Base-by-base conservation (phyloP, 768 basidiomycete species). In the Sistotremastrum niveocremeum region DNA sequence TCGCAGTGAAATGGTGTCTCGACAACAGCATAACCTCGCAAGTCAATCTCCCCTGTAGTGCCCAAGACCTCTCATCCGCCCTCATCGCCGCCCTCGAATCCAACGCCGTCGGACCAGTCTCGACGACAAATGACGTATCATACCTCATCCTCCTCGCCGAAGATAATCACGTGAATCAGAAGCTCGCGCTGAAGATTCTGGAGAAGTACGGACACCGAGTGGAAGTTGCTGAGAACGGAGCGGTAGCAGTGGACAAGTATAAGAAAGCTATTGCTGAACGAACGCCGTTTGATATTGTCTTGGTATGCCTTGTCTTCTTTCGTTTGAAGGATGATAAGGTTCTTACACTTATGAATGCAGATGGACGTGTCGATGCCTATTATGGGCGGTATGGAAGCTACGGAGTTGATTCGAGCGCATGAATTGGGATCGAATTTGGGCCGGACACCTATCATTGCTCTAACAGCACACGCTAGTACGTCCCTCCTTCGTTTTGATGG, bases 321-420 rank as follows among this genome's bases (percentile, higher is more conserved):
- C 40, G 4, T 40, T 34, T 39, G 29, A 37, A 7, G 32, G 9
- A 11, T 40, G 34, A 8, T 37, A 11, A 12, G 20, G 11, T 52
- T 10, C 50, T 51, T 33, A 49, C n/a, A 37, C 43, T 48, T 30
- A 3, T 43, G 5, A 9, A 32, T 44, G 10, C 50, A 94, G 86
- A 97, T 97, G 94, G 93, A 97, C 56, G 84, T 95, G 9, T 95
- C 91, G 7, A 93, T 94, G 89, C 89, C 91, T 5, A 83, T 93
- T 64, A 97, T 98, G 89, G 91, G 93, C 42, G 93, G 94, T 52
- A 89, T 94, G 81, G 93, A 99, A 63, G 89, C 94, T 1, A 99
- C 95, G 0, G 83, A 90, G 52, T 69, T 88, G 47, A 95, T 97
- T 50, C 78, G 94, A 44, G 73, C 77, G 35, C 88, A 80, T 57